These are phyloP conservation scores for Aspergillus persii DNA, from an alignment of 2,329 filamentous ascomycete species.

Conservation along the genomic window DNA sequence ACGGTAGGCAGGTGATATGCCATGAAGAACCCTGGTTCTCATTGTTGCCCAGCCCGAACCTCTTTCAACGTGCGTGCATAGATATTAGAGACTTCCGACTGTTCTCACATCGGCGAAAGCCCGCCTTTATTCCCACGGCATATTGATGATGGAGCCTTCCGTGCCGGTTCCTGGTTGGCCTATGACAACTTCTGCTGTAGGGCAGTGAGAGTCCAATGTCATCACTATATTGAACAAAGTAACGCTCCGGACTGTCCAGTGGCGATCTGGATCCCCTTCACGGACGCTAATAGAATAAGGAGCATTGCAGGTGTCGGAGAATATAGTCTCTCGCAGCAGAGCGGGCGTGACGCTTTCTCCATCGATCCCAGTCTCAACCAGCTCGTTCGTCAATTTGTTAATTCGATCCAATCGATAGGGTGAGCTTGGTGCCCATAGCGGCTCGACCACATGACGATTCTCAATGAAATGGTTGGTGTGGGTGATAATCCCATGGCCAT, in stretches of 20 bases:
- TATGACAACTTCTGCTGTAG: conserved; percentile 35
- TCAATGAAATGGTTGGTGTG: conserved; percentile 49
- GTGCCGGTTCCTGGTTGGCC: conserved; percentile 28
- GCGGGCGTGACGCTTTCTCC: conserved; percentile 21
- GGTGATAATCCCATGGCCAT: conserved; percentile 34
- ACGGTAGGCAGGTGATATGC: too few relatives aligned
- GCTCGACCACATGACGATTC: conserved; percentile 32
- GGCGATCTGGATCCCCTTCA: conserved; percentile 26
- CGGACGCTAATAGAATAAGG: conserved; percentile 36
- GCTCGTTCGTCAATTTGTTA: conserved; percentile 21
- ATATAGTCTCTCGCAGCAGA: conserved; percentile 31
- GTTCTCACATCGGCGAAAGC: neutral
- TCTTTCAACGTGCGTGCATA: neutral
- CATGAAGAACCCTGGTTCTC: neutral
- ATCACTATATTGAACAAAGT: conserved; percentile 41
- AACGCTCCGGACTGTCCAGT: conserved; percentile 28
- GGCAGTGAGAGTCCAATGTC: conserved; percentile 25
- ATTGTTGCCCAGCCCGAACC: neutral
- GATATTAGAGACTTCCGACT: neutral
- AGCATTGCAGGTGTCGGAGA: conserved; percentile 37
- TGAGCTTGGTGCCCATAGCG: conserved; percentile 32
- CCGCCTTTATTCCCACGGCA: conserved; percentile 23
- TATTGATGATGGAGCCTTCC: conserved; percentile 25
- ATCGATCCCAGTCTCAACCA: conserved; percentile 20
- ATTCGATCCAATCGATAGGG: conserved; percentile 31